These are phyloP conservation scores for Tylopilus sp. DNA, from an alignment of 768 basidiomycete genomes.

Conservation along the genomic window DNA sequence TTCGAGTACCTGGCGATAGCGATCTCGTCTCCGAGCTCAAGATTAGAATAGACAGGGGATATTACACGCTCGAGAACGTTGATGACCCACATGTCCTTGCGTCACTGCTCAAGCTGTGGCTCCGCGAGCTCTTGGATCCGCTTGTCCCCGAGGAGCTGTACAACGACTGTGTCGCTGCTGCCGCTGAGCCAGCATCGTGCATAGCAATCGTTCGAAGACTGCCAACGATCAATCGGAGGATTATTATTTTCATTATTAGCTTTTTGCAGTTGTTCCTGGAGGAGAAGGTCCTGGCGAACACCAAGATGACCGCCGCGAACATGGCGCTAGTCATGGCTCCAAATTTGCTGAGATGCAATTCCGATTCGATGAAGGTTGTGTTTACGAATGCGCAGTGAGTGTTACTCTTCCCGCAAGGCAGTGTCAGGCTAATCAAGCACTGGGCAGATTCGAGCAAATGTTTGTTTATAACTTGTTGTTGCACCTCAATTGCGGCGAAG, in stretches of 20 bases:
- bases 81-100: conserved; percentile 90
- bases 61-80: conserved; percentile 85
- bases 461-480: conserved; percentile 84
- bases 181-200: conserved; percentile 65
- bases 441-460: conserved; percentile 75
- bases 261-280: conserved; percentile 89
- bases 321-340: conserved; percentile 91
- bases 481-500: conserved; percentile 68
- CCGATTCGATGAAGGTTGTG: conserved; percentile 83
- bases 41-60: conserved; percentile 85
- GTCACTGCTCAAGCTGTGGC: conserved; percentile 89
- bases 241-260: conserved; percentile 84
- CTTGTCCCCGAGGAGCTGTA: conserved; percentile 88
- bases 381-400: conserved; percentile 90
- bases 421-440: conserved; percentile 5
- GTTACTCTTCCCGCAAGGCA: conserved; percentile 3
- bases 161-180: conserved; percentile 77
- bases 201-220: conserved; percentile 72
- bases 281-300: conserved; percentile 63
- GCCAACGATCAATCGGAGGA: conserved; percentile 83
- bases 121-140: conserved; percentile 90
- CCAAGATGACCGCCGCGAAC: conserved; percentile 90
- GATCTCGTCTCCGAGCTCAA: conserved; percentile 88
- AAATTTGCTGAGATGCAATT: conserved; percentile 81
- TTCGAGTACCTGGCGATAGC: conserved; percentile 87